Conservation (phyloP, 78 protist genomes). For the Fonticula alba region DNA sequence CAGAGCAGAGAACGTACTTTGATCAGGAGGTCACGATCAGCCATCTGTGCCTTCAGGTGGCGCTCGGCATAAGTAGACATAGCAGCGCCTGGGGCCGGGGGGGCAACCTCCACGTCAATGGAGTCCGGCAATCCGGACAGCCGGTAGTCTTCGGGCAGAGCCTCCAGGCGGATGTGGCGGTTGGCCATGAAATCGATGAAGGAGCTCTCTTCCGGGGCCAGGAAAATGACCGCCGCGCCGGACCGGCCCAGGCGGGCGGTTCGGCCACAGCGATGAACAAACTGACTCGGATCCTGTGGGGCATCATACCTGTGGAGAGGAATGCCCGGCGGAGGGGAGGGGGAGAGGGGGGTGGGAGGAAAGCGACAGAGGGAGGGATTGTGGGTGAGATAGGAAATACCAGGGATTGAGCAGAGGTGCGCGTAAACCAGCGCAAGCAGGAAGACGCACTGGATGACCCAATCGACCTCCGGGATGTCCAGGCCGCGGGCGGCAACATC, state of each 20-base stretch:
- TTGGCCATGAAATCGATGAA: conserved; percentile 26
- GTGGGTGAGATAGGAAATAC: no score
- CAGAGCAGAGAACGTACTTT: no score
- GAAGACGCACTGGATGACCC: conserved; percentile 57
- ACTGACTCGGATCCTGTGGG: conserved; percentile 49
- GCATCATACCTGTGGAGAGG: conserved; percentile 54
- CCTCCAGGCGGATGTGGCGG: conserved; percentile 1
- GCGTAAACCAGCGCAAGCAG: no score
- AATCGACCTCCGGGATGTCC: conserved; percentile 46
- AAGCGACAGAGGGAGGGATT: conserved; percentile 21
- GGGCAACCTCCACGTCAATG: no score
- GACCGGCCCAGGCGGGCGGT: conserved; percentile 51
- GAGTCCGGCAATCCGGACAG: no score
- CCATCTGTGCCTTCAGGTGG: no score
- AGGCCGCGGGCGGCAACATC: conserved; percentile 52
- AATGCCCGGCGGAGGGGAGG: conserved; percentile 42
- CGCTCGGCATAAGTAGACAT: no score
- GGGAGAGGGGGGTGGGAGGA: conserved; percentile 40
- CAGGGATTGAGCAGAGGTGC: no score
- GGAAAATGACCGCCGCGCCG: conserved; percentile 28
- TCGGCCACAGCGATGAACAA: conserved; percentile 57
- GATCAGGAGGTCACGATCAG: no score
- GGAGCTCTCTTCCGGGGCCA: conserved; percentile 21
- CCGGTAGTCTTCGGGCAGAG: no score
- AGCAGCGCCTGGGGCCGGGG: no score